Conservation (phyloP, 306 rosid species). For the Pachyrhizus erosus region DNA sequence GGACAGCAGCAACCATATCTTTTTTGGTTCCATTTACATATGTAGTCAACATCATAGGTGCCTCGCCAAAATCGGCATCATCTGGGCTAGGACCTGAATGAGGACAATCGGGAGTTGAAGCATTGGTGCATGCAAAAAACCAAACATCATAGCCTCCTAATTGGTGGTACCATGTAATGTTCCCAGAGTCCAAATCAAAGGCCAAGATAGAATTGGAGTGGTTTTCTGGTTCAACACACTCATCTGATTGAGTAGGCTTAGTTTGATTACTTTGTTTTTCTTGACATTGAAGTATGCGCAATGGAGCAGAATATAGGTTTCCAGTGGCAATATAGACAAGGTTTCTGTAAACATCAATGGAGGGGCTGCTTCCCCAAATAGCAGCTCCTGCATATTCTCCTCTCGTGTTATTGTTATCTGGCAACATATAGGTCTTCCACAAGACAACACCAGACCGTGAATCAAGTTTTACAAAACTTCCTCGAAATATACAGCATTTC, state of each 20-base stretch:
- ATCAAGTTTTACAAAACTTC: conserved; percentile 57
- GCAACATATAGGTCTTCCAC: conserved; percentile 71
- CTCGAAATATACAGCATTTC: conserved; percentile 66
- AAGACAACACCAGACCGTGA: conserved; percentile 45
- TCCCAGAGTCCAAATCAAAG: conserved; percentile 61
- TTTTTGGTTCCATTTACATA: conserved; percentile 42
- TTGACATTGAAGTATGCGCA: conserved; percentile 51
- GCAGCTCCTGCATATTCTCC: conserved; percentile 69
- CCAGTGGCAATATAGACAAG: conserved; percentile 68
- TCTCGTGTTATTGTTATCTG: conserved; percentile 48
- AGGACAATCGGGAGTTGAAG: conserved; percentile 55
- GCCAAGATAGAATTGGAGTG: conserved; percentile 70
- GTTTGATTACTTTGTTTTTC: conserved; percentile 58
- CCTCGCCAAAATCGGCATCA: conserved; percentile 75
- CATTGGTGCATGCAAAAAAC: conserved; percentile 58
- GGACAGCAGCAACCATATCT: conserved; percentile 67
- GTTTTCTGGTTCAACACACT: conserved; percentile 66
- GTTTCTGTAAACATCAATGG: conserved; percentile 57
- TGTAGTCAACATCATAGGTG: conserved; percentile 62
- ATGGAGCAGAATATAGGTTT: conserved; percentile 68
- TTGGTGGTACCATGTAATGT: conserved; percentile 62
- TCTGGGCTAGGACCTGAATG: conserved; percentile 60
- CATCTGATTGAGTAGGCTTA: conserved; percentile 44
- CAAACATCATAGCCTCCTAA: conserved; percentile 81
- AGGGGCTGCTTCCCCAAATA: conserved; percentile 82